Conservation (phyloP, 495 filamentous ascomycete genomes). For the Filosporella fistucella region DNA sequence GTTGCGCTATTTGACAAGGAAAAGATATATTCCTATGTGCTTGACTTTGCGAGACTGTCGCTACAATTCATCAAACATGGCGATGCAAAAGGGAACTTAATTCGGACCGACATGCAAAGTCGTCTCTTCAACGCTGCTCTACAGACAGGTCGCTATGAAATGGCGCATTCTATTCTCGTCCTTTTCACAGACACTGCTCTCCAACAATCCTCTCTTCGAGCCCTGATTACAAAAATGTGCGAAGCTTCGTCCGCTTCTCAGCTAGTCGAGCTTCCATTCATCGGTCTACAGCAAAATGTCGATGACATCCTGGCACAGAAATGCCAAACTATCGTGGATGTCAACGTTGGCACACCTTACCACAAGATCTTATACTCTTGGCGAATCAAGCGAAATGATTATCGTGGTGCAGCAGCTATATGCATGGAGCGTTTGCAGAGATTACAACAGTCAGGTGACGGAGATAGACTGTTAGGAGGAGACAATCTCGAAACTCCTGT, state of each 20-base stretch:
- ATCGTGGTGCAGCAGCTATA: conserved; percentile 80
- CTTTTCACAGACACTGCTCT: conserved; percentile 64
- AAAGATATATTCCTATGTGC: conserved; percentile 69
- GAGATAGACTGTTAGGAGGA: conserved; percentile 36
- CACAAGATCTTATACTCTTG: conserved; percentile 86
- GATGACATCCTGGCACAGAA: conserved; percentile 70
- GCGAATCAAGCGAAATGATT: conserved; percentile 77
- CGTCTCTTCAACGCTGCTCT: conserved; percentile 80
- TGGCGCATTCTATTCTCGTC: conserved; percentile 75
- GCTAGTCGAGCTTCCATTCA: conserved; percentile 71
- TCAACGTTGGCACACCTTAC: conserved; percentile 57
- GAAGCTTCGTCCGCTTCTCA: conserved; percentile 60
- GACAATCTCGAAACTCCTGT: conserved; percentile 53
- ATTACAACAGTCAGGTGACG: conserved; percentile 49
- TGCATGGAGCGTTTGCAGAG: conserved; percentile 63
- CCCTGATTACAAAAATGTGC: conserved; percentile 67
- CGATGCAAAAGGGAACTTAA: conserved; percentile 3
- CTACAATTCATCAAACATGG: conserved; percentile 54
- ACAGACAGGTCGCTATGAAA: conserved; percentile 69
- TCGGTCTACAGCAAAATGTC: conserved; percentile 67
- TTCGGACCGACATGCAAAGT: conserved; percentile 64
- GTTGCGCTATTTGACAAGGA: conserved; percentile 73
- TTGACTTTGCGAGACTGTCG: conserved; percentile 78
- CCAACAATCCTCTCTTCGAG: conserved; percentile 56
- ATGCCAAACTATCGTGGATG: conserved; percentile 52